Base-by-base conservation (phyloP, 2,329 filamentous ascomycete genomes). In the Hypoxylon sp. region DNA sequence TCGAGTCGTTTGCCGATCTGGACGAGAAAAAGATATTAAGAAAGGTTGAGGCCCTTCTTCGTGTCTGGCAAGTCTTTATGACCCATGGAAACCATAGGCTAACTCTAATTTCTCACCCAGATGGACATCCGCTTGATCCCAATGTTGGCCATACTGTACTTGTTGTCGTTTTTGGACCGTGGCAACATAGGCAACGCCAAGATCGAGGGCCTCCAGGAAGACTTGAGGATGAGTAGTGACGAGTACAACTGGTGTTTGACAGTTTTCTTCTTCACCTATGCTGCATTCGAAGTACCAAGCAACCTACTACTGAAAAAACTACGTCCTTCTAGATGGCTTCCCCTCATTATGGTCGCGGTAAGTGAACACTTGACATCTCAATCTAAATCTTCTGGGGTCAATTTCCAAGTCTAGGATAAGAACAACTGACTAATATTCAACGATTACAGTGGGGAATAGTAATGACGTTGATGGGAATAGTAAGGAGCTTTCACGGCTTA, bases 201-300 rank as follows among this genome's bases (percentile, higher is more conserved):
- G 76, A 89, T 91, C 54, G 84, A 85, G 70, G 84, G 83, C 1
- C 78, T 87, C 0, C 80, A 83, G 45, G 80, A 87, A 62, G 82
- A 85, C 57, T 74, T 86, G 14, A 66, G 83, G 12, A 87, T 94
- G 82, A 85, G 84, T 0, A 77, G 85, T 3, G 83, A 87, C 61
- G 85, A 93, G 74, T 96, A 94, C 78, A 94, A 94, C 77, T 83
- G 87, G 72, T 74, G 88, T 51, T 82, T 91, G 5, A 84, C 83
- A 3, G 87, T 93, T 65, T 96, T 96, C 82, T 96, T 95, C 82
- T 87, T 95, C 68, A 90, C 90, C 1, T 96, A 96, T 74, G 84
- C 90, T 1, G 82, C 90, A 19, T 93, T 93, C 68, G 92, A 95
- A 74, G 87, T 90, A 0, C 81, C 92, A n/a, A 93, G 90, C 59